Evolutionary conservation across 1,284 basidiomycete species (phyloP), one percentile per base, ranked within the genome.

Genomic region (Marasmius tenuissimus): DNA sequence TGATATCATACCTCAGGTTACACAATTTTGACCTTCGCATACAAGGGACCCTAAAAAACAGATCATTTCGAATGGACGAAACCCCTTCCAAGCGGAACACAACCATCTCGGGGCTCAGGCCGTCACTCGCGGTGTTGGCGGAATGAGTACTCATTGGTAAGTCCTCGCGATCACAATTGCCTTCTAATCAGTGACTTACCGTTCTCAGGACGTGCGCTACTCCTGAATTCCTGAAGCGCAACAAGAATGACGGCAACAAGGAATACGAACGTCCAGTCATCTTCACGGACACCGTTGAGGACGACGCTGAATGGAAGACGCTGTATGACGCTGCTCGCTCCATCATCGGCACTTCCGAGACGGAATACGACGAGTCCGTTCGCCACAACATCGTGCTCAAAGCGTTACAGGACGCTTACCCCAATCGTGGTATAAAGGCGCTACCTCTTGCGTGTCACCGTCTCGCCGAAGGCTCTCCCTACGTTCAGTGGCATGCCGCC

Each of bases 361-460:
- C 53, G 7, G 64, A 69, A 51, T 73, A 72, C 65, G 63, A 68
- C 52, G 18, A 67, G 6, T 73, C 72, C 14, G 71, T 73, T 53
- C 68, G 72, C 22, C 72, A 73, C 64, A 69, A 65, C 45, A 59
- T 71, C 45, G 72, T 73, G 14, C 67, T 73, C 18, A 11, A 61
- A 12, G 67, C 67, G 14, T 68, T 72, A 16, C 57, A 63, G 49
- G 61, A 67, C 11, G 59, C 58, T 3, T 67, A 65, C 57, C 35
- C 53, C 22, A 35, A 54, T n/a, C 69, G 69, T 20, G 55, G 27
- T 12, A 63, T 72, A 55, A 64, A 66, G 60, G 61, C 70, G 18
- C 64, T 72, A 16, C 71, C 72, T 8, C 69, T 73, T 16, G 72
- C 72, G 8, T 68, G 71, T 60, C 67, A 70, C 56, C 66, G 70